Evolutionary conservation across 768 basidiomycete genomes (phyloP).

Genomic region (Suillus alpinus): DNA sequence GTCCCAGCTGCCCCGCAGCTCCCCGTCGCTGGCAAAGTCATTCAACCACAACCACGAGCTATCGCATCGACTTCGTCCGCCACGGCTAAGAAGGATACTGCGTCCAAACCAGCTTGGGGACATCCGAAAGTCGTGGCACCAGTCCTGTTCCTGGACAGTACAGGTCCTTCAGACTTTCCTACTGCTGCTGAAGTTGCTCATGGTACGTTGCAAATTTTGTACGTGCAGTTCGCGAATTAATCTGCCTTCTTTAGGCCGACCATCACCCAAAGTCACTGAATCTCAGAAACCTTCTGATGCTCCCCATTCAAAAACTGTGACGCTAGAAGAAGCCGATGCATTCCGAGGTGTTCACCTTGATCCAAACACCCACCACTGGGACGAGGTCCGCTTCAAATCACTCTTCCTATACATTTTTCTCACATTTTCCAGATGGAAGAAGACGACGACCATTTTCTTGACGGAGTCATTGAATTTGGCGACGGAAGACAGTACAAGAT

Average conservation of each 20-base stretch:
- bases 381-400: conserved; percentile 66
- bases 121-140: conserved; percentile 43
- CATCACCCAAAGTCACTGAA: conserved; percentile 22
- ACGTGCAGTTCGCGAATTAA: conserved; percentile 4
- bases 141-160: conserved; percentile 40
- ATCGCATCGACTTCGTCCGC: conserved; percentile 30
- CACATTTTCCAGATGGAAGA: conserved; percentile 68
- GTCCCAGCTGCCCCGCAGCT: conserved; percentile 44
- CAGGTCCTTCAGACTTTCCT: conserved; percentile 75
- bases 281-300: conserved; percentile 52
- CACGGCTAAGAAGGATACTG: conserved; percentile 31
- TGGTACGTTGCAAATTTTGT: conserved; percentile 46
- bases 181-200: conserved; percentile 95
- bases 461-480: conserved; percentile 90
- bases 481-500: conserved; percentile 93
- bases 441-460: conserved; percentile 88
- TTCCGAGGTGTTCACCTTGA: conserved; percentile 93
- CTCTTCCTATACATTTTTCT: conserved; percentile 4
- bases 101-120: conserved; percentile 69
- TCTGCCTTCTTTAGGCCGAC: neutral
- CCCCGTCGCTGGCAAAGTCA: conserved; percentile 60
- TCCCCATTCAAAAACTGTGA: conserved; percentile 52
- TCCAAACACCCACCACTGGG: conserved; percentile 96
- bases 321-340: conserved; percentile 83
- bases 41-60: conserved; percentile 58